phyloP scores from a whole-genome alignment of 352 stramenopile species.

The Phytophthora pini region DNA sequence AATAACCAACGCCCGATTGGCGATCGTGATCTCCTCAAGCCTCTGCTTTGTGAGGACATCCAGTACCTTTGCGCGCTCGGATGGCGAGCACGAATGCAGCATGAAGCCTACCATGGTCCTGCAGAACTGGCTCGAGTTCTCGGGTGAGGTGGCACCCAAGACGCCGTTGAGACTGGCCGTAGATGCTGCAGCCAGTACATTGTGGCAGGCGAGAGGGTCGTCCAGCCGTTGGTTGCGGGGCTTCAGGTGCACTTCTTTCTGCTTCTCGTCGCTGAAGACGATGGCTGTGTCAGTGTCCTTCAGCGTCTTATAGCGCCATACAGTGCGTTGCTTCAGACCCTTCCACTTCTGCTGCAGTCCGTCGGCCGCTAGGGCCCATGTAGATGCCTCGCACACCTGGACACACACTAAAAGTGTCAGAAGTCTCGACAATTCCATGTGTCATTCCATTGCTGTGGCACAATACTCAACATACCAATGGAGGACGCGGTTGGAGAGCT shows the following conservation, averaged over 20 bases:
- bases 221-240: conserved; percentile 58
- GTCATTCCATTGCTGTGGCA: conserved; percentile 1
- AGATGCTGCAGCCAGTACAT: conserved; percentile 66
- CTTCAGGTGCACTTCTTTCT: conserved; percentile 79
- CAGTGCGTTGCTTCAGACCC: conserved; percentile 82
- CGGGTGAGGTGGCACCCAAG: conserved; percentile 74
- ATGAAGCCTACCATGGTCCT: conserved; percentile 89
- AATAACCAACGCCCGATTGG: conserved; percentile 81
- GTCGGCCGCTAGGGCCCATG: conserved; percentile 77
- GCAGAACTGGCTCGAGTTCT: conserved; percentile 77
- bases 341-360: conserved; percentile 85
- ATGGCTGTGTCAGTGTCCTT: conserved; percentile 77
- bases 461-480: conserved; percentile 20
- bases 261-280: conserved; percentile 74
- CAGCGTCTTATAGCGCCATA: conserved; percentile 83
- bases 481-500: neutral
- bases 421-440: conserved; percentile 1
- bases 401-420: conserved; percentile 10
- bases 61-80: conserved; percentile 70
- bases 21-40: conserved; percentile 73
- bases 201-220: conserved; percentile 79
- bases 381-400: conserved; percentile 53
- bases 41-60: conserved; percentile 77
- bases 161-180: conserved; percentile 79
- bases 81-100: conserved; percentile 70